Evolutionary conservation across 768 basidiomycete genomes (phyloP).

Genomic region (Amanita thiersii): DNA sequence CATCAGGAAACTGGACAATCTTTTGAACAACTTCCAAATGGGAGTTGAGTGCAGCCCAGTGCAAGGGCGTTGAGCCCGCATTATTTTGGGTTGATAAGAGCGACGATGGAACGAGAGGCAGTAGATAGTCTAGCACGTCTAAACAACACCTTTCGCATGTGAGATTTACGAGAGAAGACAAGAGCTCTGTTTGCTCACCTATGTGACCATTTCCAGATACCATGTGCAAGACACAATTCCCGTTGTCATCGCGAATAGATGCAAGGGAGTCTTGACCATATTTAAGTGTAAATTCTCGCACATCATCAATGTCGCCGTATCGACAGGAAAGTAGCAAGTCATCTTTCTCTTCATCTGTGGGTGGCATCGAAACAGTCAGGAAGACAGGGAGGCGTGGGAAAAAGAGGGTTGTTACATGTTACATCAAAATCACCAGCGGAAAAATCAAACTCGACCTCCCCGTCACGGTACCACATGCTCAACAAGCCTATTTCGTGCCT

Average conservation of each 20-base stretch:
- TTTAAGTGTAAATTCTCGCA: constrained; percentile 52
- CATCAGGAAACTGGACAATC: constrained; percentile 47
- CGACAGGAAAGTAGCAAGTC: constrained; percentile 79
- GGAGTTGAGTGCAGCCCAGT: constrained; percentile 86
- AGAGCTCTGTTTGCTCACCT: constrained; percentile 39
- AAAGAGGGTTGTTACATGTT: background rate
- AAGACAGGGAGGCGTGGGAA: constrained; percentile 2
- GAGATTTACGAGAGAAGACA: constrained; percentile 6
- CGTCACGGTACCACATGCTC: too few relatives aligned
- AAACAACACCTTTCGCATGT: constrained; percentile 15
- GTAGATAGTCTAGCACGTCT: constrained; percentile 74
- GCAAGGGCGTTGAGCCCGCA: constrained; percentile 75
- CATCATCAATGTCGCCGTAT: constrained; percentile 82
- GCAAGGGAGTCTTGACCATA: constrained; percentile 46
- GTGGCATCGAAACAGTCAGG: constrained; percentile 17
- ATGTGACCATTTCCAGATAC: constrained; percentile 80
- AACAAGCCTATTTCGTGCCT: too few relatives aligned
- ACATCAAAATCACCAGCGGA: background rate
- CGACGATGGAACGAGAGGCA: constrained; percentile 47
- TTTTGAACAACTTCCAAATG: constrained; percentile 58
- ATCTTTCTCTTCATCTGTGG: constrained; percentile 47
- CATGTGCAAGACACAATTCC: constrained; percentile 84
- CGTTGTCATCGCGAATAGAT: constrained; percentile 60
- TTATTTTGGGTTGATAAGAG: constrained; percentile 57
- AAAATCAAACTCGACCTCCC: background rate